Evolutionary conservation across 768 basidiomycete species (phyloP).

Genomic region (Lactarius trivialis): DNA sequence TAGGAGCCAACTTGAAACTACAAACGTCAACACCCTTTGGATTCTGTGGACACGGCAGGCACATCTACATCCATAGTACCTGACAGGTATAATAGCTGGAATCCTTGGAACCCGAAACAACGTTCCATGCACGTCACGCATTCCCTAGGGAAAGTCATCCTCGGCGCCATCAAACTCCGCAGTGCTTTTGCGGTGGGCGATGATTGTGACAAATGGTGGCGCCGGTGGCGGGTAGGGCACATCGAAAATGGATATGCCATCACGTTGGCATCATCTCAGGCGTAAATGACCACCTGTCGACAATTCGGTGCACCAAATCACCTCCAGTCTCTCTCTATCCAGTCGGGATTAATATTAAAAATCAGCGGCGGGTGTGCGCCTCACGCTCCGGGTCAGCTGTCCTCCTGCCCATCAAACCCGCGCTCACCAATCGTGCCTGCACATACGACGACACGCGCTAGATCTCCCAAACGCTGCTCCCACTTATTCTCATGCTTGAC

Average conservation of each 20-base stretch:
- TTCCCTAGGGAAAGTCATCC: not conserved
- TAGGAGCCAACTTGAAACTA: not conserved
- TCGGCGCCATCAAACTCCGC: not conserved
- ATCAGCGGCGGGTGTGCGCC: no score
- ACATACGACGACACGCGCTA: not conserved
- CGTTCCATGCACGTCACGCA: no score
- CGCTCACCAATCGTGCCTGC: not conserved
- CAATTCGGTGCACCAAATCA: no score
- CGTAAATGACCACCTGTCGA: no score
- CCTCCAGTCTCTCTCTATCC: no score
- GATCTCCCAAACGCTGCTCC: not conserved
- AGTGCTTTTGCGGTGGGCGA: not conserved
- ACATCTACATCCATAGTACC: no score
- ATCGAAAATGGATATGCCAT: no score
- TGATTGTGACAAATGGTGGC: not conserved
- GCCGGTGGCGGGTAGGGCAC: no score
- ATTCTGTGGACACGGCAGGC: not conserved
- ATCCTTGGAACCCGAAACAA: not conserved
- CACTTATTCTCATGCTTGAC: not conserved
- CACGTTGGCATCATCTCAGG: no score
- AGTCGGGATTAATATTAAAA: no score
- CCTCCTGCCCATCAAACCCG: no score
- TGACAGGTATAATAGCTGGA: not conserved
- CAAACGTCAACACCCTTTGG: not conserved
- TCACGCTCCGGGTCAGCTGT: no score